Conservation (phyloP, 495 filamentous ascomycete species). For the Podospora sp. region DNA sequence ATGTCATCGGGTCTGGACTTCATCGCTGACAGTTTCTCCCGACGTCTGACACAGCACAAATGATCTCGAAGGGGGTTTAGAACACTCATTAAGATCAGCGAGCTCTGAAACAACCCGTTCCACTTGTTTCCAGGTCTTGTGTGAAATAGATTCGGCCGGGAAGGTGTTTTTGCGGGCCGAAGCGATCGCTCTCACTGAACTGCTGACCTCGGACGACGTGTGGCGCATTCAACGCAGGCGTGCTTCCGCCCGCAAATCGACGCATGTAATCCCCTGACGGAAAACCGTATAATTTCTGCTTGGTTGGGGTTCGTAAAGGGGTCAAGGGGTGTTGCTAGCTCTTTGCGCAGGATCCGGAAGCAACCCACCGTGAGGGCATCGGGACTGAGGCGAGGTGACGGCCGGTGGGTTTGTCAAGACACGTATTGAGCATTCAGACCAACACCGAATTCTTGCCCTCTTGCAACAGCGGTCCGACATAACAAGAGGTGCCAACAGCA, state of each 20-base stretch:
- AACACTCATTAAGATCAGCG: background rate
- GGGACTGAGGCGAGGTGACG: slow-evolving; percentile 3
- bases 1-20: background rate
- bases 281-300: background rate
- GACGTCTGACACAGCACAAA: background rate
- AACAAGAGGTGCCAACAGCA: background rate
- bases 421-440: slow-evolving; percentile 5
- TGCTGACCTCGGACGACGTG: slow-evolving; percentile 5
- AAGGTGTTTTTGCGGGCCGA: slow-evolving; percentile 12
- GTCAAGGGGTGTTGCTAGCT: background rate
- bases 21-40: background rate
- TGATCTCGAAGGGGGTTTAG: background rate
- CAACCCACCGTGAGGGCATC: background rate
- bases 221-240: background rate
- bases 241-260: background rate
- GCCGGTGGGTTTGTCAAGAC: slow-evolving; percentile 6
- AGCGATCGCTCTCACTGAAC: slow-evolving; percentile 2
- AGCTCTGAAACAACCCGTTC: background rate
- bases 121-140: slow-evolving; percentile 1
- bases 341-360: background rate
- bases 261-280: background rate
- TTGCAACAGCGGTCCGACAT: background rate
- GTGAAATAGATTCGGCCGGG: slow-evolving; percentile 1
- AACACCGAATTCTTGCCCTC: background rate
- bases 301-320: background rate